Conservation (phyloP, 2,329 filamentous ascomycete genomes). For the Fusarium odoratissimum region DNA sequence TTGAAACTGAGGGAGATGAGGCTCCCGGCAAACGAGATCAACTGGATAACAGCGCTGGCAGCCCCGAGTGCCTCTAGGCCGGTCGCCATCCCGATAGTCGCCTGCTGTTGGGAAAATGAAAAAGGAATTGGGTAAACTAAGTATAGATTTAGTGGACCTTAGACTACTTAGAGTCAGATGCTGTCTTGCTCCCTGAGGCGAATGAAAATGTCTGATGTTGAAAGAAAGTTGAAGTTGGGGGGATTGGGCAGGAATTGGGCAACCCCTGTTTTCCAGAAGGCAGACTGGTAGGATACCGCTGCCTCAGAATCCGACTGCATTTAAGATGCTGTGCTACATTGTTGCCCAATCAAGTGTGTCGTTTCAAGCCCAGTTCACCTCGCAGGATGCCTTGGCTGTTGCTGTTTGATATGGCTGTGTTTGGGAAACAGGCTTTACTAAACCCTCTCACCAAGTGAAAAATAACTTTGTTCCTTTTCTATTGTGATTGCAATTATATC, state of each 20-base stretch:
- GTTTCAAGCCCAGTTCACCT: neutral
- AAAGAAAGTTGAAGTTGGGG: neutral
- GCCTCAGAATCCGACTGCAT: neutral
- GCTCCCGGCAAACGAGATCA: too few species aligned
- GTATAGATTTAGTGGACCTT: neutral
- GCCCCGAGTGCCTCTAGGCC: too few species aligned
- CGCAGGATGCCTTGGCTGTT: too few species aligned
- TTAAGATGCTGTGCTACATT: neutral
- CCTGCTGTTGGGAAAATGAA: too few species aligned
- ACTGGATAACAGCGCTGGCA: too few species aligned
- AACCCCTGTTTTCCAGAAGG: neutral
- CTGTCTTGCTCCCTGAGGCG: neutral
- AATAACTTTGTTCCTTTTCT: neutral
- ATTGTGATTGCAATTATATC: neutral
- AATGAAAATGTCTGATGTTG: neutral
- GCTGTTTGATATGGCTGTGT: too few species aligned
- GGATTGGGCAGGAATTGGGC: neutral
- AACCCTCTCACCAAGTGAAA: conserved; percentile 52
- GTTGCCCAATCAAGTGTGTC: neutral
- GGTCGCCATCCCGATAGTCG: too few species aligned
- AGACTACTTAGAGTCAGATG: fast-evolving
- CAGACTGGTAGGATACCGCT: too few species aligned
- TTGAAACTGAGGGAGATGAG: too few species aligned
- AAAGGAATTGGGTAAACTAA: too few species aligned
- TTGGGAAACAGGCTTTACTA: too few species aligned